Evolutionary conservation across 2,329 filamentous ascomycete genomes (phyloP).

Genomic region (Iodosphaeria phyllophila): DNA sequence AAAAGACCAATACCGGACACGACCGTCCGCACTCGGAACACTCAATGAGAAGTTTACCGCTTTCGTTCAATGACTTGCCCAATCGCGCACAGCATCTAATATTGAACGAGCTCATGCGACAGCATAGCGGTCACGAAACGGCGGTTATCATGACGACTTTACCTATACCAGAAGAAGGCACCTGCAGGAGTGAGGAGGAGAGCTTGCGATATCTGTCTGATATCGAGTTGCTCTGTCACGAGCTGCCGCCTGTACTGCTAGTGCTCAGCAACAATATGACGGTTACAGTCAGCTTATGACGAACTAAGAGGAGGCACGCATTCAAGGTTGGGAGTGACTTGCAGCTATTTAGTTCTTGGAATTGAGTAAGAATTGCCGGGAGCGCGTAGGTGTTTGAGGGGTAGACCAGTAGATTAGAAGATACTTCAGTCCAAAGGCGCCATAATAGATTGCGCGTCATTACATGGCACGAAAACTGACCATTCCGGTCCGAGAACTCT

Average conservation of each 20-base stretch:
- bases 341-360: too few species aligned
- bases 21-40: conserved; percentile 22
- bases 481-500: too few species aligned
- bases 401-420: too few species aligned
- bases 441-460: too few species aligned
- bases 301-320: too few species aligned
- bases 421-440: too few species aligned
- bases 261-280: conserved; percentile 84
- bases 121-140: conserved; percentile 47
- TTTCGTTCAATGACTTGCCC: conserved; percentile 76
- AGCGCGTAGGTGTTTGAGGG: too few species aligned
- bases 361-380: too few species aligned
- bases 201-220: conserved; percentile 61
- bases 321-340: too few species aligned
- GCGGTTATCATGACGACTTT: conserved; percentile 71
- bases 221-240: conserved; percentile 60
- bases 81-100: conserved; percentile 74
- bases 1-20: conserved; percentile 6
- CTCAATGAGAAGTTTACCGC: conserved; percentile 42
- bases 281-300: conserved; percentile 55
- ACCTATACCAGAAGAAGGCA: conserved; percentile 64
- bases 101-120: conserved; percentile 64
- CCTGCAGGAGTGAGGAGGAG: conserved; percentile 47
- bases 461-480: too few species aligned
- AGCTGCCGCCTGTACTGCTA: conserved; percentile 56